These are phyloP conservation scores for Pleurotus tuoliensis DNA, from an alignment of 768 basidiomycete genomes.

Conservation along the genomic window DNA sequence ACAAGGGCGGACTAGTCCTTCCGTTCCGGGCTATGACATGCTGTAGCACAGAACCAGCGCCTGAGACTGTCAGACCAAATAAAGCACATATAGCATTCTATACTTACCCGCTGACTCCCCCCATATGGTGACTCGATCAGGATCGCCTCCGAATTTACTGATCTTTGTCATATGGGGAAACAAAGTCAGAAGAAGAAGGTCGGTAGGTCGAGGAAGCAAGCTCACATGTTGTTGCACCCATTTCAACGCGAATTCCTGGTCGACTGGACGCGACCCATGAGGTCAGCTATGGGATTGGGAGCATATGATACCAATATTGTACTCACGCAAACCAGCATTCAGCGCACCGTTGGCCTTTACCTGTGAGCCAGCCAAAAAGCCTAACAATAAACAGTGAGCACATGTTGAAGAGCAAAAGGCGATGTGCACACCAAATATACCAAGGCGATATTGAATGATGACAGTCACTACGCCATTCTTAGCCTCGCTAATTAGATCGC, in stretches of 20 bases:
- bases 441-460: constrained; percentile 39
- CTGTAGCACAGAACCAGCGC: constrained; percentile 31
- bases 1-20: constrained; percentile 23
- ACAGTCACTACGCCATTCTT: constrained; percentile 28
- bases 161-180: constrained; percentile 1
- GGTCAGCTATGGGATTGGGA: background rate
- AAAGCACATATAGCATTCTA: background rate
- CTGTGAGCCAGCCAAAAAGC: constrained; percentile 39
- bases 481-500: constrained; percentile 6
- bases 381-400: constrained; percentile 6
- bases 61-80: constrained; percentile 7
- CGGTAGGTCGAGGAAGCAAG: background rate
- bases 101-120: constrained; percentile 8
- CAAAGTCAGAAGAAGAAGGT: too few relatives aligned
- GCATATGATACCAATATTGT: background rate
- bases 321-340: constrained; percentile 47
- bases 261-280: background rate
- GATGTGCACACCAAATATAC: constrained; percentile 23
- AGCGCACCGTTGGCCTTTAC: constrained; percentile 39
- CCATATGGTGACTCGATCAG: constrained; percentile 21
- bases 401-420: too few relatives aligned
- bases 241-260: background rate
- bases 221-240: constrained; percentile 6
- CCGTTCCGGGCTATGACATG: constrained; percentile 28
- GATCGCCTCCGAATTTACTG: constrained; percentile 9